Evolutionary conservation across 164 flowering plant species (phyloP).

Genomic region (Chimonanthus salicifolius): DNA sequence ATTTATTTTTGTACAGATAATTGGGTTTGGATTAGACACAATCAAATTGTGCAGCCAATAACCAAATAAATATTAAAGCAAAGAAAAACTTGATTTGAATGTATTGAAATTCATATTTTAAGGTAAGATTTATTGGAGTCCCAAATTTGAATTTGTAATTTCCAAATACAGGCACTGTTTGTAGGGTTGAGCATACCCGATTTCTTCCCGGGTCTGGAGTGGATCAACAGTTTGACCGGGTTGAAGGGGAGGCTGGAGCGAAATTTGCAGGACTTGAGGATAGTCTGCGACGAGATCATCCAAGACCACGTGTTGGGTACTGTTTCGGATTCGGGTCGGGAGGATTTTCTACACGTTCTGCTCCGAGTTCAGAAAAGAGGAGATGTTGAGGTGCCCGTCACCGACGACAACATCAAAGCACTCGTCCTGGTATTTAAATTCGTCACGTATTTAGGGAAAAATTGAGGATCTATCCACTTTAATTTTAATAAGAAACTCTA

Average conservation of each 20-base stretch:
- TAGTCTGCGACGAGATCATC: slow-evolving; percentile 38
- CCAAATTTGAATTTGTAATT: no score
- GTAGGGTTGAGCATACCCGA: slow-evolving; percentile 28
- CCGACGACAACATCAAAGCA: slow-evolving; percentile 12
- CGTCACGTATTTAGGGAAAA: no score
- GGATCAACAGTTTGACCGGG: slow-evolving; percentile 37
- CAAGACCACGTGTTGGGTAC: slow-evolving; percentile 30
- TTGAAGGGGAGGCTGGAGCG: slow-evolving; percentile 25
- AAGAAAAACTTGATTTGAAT: no score
- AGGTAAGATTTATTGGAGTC: no score
- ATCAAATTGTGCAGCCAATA: no score
- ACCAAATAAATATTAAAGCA: no score
- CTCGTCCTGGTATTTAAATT: slow-evolving; percentile 7
- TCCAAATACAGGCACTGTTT: no score
- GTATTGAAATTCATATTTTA: no score
- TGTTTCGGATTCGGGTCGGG: slow-evolving; percentile 17
- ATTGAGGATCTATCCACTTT: background rate
- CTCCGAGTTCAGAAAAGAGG: slow-evolving; percentile 29
- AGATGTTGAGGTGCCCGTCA: background rate
- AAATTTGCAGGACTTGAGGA: slow-evolving; percentile 31
- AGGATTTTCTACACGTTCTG: slow-evolving; percentile 52
- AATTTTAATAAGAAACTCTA: background rate
- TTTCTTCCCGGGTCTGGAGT: slow-evolving; percentile 56
- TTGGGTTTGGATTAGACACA: no score
- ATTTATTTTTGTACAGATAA: no score